These are phyloP conservation scores for Tetracladium setigerum DNA, from an alignment of 495 filamentous ascomycete species.

Conservation along the genomic window DNA sequence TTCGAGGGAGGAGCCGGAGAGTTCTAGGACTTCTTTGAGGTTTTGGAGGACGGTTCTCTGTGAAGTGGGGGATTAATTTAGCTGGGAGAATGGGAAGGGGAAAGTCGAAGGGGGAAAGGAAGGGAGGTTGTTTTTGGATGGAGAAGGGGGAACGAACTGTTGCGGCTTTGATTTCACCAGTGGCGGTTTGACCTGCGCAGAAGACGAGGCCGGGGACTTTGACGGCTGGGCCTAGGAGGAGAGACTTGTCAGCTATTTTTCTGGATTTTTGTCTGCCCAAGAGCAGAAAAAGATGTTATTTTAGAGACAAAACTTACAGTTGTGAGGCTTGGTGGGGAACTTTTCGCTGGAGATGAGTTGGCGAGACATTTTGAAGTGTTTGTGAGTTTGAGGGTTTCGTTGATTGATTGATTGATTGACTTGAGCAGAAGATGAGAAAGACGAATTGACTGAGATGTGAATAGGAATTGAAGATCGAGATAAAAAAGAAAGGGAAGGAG, in stretches of 20 bases:
- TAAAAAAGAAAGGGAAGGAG: too few species aligned
- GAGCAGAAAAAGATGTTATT: too few species aligned
- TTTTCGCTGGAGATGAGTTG: slow-evolving; percentile 35
- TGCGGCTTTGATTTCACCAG: slow-evolving; percentile 34
- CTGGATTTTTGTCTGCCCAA: not conserved
- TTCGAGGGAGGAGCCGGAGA: slow-evolving; percentile 49
- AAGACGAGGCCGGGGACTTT: slow-evolving; percentile 35
- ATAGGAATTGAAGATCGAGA: too few species aligned
- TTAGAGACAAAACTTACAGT: slow-evolving; percentile 23
- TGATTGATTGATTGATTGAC: not conserved
- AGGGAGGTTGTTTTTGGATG: slow-evolving; percentile 19
- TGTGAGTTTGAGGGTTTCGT: not conserved
- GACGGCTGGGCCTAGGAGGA: slow-evolving; percentile 24
- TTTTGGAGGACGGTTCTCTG: slow-evolving; percentile 43
- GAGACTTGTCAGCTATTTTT: not conserved
- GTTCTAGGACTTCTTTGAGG: slow-evolving; percentile 52
- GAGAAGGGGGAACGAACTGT: slow-evolving; percentile 21
- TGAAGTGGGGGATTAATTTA: slow-evolving; percentile 18
- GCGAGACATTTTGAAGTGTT: slow-evolving; percentile 27
- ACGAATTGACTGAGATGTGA: too few species aligned
- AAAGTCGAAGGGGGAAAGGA: slow-evolving; percentile 19
- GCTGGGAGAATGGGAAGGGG: not conserved
- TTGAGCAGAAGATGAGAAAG: too few species aligned
- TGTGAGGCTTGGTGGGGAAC: slow-evolving; percentile 34
- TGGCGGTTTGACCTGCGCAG: slow-evolving; percentile 34